Evolutionary conservation across 768 basidiomycete species (phyloP).

Genomic region (Tulasnella sp.): DNA sequence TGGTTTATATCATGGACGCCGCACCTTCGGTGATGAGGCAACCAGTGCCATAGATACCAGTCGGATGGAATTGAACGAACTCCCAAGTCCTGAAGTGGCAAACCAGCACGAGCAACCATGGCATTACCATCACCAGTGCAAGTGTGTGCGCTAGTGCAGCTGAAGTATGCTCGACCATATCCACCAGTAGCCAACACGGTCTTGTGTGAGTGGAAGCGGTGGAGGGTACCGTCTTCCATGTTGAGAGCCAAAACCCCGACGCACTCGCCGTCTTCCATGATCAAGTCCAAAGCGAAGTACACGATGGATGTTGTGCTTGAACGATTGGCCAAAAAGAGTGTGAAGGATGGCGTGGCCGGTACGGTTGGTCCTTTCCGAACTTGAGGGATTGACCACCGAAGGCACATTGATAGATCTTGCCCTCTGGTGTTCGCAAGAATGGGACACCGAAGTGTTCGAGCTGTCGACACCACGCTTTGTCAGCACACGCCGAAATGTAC

Average conservation of each 20-base stretch:
- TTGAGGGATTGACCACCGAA: slow-evolving; percentile 98
- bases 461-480: slow-evolving; percentile 37
- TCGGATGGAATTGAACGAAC: slow-evolving; percentile 99
- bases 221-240: slow-evolving; percentile 99
- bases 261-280: slow-evolving; percentile 98
- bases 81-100: slow-evolving; percentile 95
- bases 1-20: slow-evolving; percentile 19
- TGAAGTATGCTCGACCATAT: slow-evolving; percentile 96
- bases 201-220: slow-evolving; percentile 97
- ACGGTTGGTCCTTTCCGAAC: slow-evolving; percentile 96
- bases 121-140: slow-evolving; percentile 99
- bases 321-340: slow-evolving; percentile 97
- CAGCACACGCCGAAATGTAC: not conserved
- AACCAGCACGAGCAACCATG: slow-evolving; percentile 93
- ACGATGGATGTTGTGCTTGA: slow-evolving; percentile 99
- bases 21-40: slow-evolving; percentile 96
- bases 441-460: slow-evolving; percentile 98
- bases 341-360: slow-evolving; percentile 98
- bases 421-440: slow-evolving; percentile 96
- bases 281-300: slow-evolving; percentile 95
- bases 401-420: slow-evolving; percentile 98
- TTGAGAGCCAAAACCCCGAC: slow-evolving; percentile 98
- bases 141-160: slow-evolving; percentile 97
- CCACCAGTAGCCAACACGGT: slow-evolving; percentile 98
- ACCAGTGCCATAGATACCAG: slow-evolving; percentile 98